phyloP scores from a whole-genome alignment of 2,329 filamentous ascomycete species.

The Talaromyces sp. region DNA sequence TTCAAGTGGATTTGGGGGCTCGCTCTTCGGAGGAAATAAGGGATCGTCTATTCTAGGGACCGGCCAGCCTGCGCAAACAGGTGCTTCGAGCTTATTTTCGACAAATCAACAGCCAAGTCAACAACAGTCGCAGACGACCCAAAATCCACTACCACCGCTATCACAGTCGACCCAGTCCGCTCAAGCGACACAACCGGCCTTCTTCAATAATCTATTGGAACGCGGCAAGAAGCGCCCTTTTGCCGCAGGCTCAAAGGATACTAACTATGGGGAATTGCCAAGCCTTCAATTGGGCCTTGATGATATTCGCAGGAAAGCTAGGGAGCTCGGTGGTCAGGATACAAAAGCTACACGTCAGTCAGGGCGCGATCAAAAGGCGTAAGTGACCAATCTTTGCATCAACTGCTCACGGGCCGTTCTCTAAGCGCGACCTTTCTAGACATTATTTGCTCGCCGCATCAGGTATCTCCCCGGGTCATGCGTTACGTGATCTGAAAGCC shows the following conservation, averaged over 20 bases:
- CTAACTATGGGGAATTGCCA: constrained; percentile 70
- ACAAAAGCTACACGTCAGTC: constrained; percentile 44
- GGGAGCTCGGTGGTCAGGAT: constrained; percentile 68
- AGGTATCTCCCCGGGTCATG: constrained; percentile 80
- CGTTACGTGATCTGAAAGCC: constrained; percentile 79
- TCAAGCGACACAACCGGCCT: constrained; percentile 51
- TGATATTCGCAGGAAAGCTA: constrained; percentile 74
- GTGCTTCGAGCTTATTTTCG: constrained; percentile 28
- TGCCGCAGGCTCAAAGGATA: constrained; percentile 51
- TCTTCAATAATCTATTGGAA: constrained; percentile 63
- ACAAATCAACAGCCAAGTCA: constrained; percentile 29
- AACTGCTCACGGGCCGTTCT: not conserved
- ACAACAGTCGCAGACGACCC: constrained; percentile 27
- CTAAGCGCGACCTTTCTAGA: constrained; percentile 42
- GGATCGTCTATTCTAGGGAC: constrained; percentile 7
- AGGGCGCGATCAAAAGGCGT: constrained; percentile 51
- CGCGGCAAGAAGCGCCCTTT: constrained; percentile 64
- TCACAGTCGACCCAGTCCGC: constrained; percentile 26
- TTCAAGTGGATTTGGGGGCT: constrained; percentile 15
- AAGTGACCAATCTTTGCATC: constrained; percentile 27
- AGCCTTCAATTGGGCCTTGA: constrained; percentile 86
- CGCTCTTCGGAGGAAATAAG: constrained; percentile 16
- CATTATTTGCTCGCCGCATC: constrained; percentile 93
- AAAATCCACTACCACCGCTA: constrained; percentile 26
- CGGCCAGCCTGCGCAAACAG: constrained; percentile 25